Percentiles rank a stretch among this genome's conserved stretches.
phyloP scores from a whole-genome alignment of 352 stramenopile genomes.

The Phytophthora vignae region DNA sequence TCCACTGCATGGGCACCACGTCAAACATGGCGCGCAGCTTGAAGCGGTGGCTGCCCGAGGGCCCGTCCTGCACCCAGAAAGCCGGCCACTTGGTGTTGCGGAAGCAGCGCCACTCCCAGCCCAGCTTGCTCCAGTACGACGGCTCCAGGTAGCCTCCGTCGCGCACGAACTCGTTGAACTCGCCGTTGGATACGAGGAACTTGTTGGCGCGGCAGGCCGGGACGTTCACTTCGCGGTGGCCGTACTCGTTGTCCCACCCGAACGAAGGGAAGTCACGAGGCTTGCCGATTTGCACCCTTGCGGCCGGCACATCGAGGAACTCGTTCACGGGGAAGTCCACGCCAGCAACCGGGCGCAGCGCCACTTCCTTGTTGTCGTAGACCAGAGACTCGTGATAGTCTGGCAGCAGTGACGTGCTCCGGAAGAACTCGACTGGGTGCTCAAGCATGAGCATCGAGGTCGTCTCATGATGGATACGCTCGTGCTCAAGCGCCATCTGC shows the following conservation, averaged over 20 bases:
- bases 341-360: constrained; percentile 67
- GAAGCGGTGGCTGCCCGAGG: constrained; percentile 93
- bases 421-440: constrained; percentile 91
- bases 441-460: constrained; percentile 96
- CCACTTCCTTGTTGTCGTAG: constrained; percentile 43
- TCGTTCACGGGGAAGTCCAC: constrained; percentile 92
- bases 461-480: constrained; percentile 98
- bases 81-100: constrained; percentile 96
- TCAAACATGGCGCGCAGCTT: constrained; percentile 94
- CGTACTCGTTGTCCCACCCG: constrained; percentile 99
- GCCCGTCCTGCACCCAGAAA: constrained; percentile 94
- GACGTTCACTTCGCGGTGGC: constrained; percentile 86
- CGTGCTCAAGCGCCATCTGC: constrained; percentile 96
- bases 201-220: constrained; percentile 90
- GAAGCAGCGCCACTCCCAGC: constrained; percentile 96
- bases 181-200: constrained; percentile 96
- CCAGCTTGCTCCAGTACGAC: constrained; percentile 91
- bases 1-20: constrained; percentile 93
- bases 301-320: constrained; percentile 81
- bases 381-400: constrained; percentile 71
- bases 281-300: constrained; percentile 90
- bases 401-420: constrained; percentile 85
- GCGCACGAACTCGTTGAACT: constrained; percentile 96
- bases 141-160: constrained; percentile 93
- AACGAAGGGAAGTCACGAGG: constrained; percentile 93